phyloP scores from a whole-genome alignment of 768 basidiomycete species.

The Hygrocybe punicea region DNA sequence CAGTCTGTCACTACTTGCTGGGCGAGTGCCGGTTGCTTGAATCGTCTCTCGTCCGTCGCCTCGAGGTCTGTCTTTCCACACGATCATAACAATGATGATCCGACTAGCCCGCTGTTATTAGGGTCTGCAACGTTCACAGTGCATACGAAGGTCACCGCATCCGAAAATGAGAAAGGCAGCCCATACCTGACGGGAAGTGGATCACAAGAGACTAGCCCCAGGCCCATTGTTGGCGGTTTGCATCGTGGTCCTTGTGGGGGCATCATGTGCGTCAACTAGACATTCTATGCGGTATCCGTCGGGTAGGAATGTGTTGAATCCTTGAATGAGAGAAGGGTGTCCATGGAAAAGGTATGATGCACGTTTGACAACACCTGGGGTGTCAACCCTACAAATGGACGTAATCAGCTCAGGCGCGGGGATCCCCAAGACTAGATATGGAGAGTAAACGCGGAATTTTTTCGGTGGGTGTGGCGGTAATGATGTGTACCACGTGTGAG shows the following conservation, averaged over 20 bases:
- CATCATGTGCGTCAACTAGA: constrained; percentile 56
- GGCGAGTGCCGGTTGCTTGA: no score
- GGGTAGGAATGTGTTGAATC: constrained; percentile 97
- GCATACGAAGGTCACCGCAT: constrained; percentile 9
- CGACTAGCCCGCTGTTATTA: neutral
- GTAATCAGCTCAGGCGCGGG: neutral
- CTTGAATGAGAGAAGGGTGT: constrained; percentile 88
- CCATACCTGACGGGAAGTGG: constrained; percentile 20
- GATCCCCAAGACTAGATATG: neutral
- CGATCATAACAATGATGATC: constrained; percentile 13
- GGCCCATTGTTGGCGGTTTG: constrained; percentile 52
- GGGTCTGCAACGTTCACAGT: constrained; percentile 7
- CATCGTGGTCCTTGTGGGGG: constrained; percentile 60
- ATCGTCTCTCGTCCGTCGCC: no score
- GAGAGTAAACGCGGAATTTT: neutral
- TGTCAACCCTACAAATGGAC: constrained; percentile 73
- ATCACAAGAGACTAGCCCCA: constrained; percentile 39
- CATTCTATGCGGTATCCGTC: constrained; percentile 92
- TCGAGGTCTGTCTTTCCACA: no score
- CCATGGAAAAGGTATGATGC: constrained; percentile 91
- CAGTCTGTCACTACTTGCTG: no score
- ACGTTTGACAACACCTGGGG: constrained; percentile 93
- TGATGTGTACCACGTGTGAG: neutral
- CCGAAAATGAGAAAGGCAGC: constrained; percentile 5
- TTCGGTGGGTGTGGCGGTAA: neutral